Base-by-base conservation (phyloP, 1,284 basidiomycete genomes). In the Moesziomyces sp. region DNA sequence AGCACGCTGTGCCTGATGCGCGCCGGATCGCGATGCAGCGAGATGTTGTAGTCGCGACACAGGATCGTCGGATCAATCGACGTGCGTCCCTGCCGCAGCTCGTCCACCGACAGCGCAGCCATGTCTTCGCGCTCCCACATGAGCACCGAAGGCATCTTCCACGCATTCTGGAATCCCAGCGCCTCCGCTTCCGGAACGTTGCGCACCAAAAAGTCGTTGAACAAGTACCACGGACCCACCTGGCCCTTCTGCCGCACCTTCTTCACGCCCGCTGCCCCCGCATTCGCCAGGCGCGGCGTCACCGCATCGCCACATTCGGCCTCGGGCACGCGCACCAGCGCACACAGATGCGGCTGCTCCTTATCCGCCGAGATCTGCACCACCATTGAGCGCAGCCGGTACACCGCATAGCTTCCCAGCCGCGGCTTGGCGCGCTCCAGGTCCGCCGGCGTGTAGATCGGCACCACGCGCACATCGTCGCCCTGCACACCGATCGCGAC, bases 151-250 rank as follows among this genome's bases (percentile, higher is more conserved):
- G 97, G 97, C 9, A 93, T 89, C 93, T 99, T 98, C 96, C 96
- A 99, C 45, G 87, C 19, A 40, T 61, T 87, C n/a, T 88, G 90
- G 82, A 97, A 95, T 76, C 91, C 90, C 56, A 98, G 85, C 0
- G 93, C 96, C 73, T 98, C 95, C 28, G 89, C 88, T 83, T 95
- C 92, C 0, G 90, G 86, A 26, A 98, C 89, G 56, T 92, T 92
- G 47, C 88, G 88, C 6, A 99, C 97, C 3, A 92, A 88, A 82
- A 99, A 99, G 83, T 99, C 96, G 82, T 99, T 99, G 89, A 99
- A 99, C 61, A 99, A 86, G 81, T 92, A 91, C 96, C 96, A 99
- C 18, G 66, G 63, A 19, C 67, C 74, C 18, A 69, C 46, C 44
- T 57, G 53, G 16, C 38, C 45, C 42, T 68, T 66, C 9, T 59